Percentiles rank a stretch among this genome's conserved stretches.
Evolutionary conservation across 495 filamentous ascomycete species (phyloP).

Genomic region (Neurospora africana): DNA sequence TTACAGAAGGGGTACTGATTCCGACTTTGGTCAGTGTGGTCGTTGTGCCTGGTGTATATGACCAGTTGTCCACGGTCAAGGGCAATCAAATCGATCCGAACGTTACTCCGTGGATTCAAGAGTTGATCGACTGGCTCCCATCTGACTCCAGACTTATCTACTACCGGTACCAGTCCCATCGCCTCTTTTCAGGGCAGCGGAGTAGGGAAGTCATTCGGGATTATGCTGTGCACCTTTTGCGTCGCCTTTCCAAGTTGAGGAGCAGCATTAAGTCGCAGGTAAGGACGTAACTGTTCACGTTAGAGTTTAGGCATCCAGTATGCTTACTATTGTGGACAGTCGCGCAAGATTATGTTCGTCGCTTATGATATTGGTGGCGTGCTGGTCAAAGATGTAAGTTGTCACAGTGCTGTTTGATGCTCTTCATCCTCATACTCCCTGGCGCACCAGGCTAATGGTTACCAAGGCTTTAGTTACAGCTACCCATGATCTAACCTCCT

Average conservation of each 20-base stretch:
- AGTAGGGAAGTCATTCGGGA: conserved; percentile 4
- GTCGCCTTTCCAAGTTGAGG: neutral
- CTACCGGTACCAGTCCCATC: conserved; percentile 1
- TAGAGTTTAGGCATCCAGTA: neutral
- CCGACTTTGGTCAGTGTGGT: conserved; percentile 1
- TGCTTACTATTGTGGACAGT: neutral
- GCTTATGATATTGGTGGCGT: conserved; percentile 13
- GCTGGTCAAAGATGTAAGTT: conserved; percentile 11
- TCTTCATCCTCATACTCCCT: neutral
- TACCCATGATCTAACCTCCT: conserved; percentile 1
- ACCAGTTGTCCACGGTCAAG: neutral
- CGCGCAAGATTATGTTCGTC: conserved; percentile 10
- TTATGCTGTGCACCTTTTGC: conserved; percentile 5
- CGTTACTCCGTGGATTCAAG: neutral
- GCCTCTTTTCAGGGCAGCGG: conserved; percentile 1
- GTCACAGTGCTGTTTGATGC: neutral
- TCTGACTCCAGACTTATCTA: conserved; percentile 1
- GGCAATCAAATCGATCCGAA: neutral
- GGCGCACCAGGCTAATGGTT: neutral
- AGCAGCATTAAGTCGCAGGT: neutral
- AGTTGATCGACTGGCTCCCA: neutral
- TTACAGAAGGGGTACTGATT: neutral
- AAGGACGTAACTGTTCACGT: neutral
- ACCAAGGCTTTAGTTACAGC: conserved; percentile 2
- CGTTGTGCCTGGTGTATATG: conserved; percentile 5